phyloP scores from a whole-genome alignment of 2,329 filamentous ascomycete species.

The Mycosphaerella arachidis region DNA sequence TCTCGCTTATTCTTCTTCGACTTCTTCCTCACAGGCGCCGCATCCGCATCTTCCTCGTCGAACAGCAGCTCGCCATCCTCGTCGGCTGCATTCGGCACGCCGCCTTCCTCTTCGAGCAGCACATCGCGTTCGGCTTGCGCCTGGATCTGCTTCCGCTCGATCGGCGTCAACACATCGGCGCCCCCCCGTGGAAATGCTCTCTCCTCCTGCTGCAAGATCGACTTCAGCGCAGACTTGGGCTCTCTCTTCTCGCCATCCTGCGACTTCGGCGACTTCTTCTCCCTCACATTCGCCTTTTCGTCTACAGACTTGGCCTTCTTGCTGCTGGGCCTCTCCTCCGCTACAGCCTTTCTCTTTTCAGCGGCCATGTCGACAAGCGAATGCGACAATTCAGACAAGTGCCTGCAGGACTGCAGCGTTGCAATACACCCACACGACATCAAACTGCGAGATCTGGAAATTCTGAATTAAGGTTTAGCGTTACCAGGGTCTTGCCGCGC shows the following conservation, averaged over 20 bases:
- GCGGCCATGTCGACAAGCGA: conserved; percentile 37
- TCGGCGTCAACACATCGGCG: conserved; percentile 79
- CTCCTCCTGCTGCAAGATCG: conserved; percentile 69
- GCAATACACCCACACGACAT: background rate
- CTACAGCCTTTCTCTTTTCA: conserved; percentile 44
- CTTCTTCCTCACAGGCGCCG: conserved; percentile 42
- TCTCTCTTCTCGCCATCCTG: conserved; percentile 21
- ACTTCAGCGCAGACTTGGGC: conserved; percentile 33
- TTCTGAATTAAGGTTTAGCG: background rate
- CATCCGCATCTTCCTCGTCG: conserved; percentile 34
- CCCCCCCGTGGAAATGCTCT: conserved; percentile 89
- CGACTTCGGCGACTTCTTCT: conserved; percentile 22
- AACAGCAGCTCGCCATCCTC: conserved; percentile 46
- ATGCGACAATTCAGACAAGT: background rate
- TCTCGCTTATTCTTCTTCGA: conserved; percentile 38
- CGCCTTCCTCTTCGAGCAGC: conserved; percentile 72
- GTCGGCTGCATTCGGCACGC: conserved; percentile 53
- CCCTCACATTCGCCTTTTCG: conserved; percentile 20
- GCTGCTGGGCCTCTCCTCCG: conserved; percentile 32
- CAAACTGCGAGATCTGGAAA: background rate
- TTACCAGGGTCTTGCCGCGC: background rate
- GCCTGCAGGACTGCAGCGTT: background rate
- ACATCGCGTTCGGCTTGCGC: conserved; percentile 90
- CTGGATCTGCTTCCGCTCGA: conserved; percentile 95
- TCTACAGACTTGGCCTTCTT: conserved; percentile 33